phyloP scores from a whole-genome alignment of 257 asterid species.

The Penstemon davidsonii region DNA sequence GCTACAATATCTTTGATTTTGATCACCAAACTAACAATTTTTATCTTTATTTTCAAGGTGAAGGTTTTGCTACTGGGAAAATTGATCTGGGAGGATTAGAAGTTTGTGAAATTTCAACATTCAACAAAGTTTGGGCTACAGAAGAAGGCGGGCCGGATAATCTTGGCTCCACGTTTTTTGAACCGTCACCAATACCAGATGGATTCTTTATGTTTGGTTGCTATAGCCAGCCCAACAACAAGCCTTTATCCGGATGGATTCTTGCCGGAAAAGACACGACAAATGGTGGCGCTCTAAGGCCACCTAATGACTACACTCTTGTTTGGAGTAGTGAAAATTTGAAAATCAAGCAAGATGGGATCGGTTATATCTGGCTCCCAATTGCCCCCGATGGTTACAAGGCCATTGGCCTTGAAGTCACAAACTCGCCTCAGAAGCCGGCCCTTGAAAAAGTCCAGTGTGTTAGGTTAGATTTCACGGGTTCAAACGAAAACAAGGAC shows the following conservation, averaged over 20 bases:
- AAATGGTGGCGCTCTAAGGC: constrained; percentile 33
- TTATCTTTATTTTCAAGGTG: constrained; percentile 35
- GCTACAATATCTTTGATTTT: neutral
- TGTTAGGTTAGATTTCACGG: constrained; percentile 49
- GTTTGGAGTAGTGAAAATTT: constrained; percentile 55
- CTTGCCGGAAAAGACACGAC: constrained; percentile 62
- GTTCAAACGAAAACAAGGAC: constrained; percentile 31
- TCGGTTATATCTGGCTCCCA: constrained; percentile 59
- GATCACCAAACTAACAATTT: neutral
- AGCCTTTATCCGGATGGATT: constrained; percentile 60
- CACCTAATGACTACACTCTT: constrained; percentile 55
- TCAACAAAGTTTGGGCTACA: constrained; percentile 57
- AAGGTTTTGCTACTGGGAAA: constrained; percentile 53
- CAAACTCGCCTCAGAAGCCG: constrained; percentile 52
- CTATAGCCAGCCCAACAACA: constrained; percentile 70
- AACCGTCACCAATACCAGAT: constrained; percentile 63
- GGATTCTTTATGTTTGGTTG: constrained; percentile 73
- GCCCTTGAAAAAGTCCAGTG: constrained; percentile 41
- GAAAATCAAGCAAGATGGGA: constrained; percentile 45
- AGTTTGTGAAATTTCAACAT: constrained; percentile 46
- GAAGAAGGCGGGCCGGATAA: constrained; percentile 76
- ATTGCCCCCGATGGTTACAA: constrained; percentile 50
- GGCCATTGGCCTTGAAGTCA: constrained; percentile 52
- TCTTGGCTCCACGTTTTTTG: constrained; percentile 68
- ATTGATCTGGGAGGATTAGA: constrained; percentile 73